Evolutionary conservation across 208 protist species (phyloP).

Genomic region (Leishmania gerbilli): DNA sequence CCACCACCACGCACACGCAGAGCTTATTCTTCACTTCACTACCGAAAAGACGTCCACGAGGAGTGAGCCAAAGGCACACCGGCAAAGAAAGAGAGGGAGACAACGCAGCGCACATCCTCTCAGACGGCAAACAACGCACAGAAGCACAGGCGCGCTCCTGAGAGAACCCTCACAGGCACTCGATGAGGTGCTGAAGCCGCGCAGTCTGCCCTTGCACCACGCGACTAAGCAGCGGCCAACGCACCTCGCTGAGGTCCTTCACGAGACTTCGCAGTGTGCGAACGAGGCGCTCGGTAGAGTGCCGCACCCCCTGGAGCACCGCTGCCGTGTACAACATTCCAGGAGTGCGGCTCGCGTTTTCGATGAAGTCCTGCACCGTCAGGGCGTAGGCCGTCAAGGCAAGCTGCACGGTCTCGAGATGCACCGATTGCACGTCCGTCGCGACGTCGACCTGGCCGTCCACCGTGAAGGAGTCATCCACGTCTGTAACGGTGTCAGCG

Average conservation of each 20-base stretch:
- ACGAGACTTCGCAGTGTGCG: slow-evolving; percentile 40
- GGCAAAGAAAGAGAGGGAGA: not conserved
- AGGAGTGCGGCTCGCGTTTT: not conserved
- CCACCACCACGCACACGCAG: not conserved
- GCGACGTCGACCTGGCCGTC: slow-evolving; percentile 19
- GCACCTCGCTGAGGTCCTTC: slow-evolving; percentile 50
- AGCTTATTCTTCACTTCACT: not conserved
- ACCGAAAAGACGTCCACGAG: not conserved
- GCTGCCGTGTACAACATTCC: slow-evolving; percentile 27
- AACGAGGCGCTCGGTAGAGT: slow-evolving; percentile 41
- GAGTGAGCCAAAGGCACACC: not conserved
- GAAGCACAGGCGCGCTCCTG: not conserved
- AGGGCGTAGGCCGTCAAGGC: slow-evolving; percentile 55
- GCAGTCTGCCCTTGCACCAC: slow-evolving; percentile 25
- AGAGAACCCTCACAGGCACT: slow-evolving; percentile 7
- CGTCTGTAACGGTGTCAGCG: slow-evolving; percentile 35
- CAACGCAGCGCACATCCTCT: slow-evolving; percentile 7
- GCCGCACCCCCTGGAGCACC: slow-evolving; percentile 36
- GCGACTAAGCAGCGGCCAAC: slow-evolving; percentile 27
- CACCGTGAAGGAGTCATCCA: slow-evolving; percentile 29
- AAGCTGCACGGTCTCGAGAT: slow-evolving; percentile 66
- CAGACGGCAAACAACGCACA: not conserved
- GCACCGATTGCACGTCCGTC: slow-evolving; percentile 34
- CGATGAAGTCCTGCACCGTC: slow-evolving; percentile 35
- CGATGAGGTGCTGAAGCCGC: slow-evolving; percentile 18